Percentiles rank a stretch among this genome's conserved stretches.
Evolutionary conservation across 2,329 filamentous ascomycete species (phyloP).

Genomic region (Hypocreales sp.): DNA sequence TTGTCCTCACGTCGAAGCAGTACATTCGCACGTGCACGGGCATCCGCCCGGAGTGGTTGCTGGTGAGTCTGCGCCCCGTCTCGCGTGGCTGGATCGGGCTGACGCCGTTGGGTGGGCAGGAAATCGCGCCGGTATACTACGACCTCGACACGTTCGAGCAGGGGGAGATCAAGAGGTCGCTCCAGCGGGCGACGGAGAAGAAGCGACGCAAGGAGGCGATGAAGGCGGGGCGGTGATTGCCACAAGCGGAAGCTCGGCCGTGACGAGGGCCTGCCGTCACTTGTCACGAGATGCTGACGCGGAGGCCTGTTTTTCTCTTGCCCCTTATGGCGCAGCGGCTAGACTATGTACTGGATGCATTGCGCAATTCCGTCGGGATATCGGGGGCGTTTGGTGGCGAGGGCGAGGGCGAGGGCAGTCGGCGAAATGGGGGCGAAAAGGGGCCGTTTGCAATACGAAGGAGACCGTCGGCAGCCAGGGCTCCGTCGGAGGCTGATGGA

Average conservation of each 20-base stretch:
- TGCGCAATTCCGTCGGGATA: too few species aligned
- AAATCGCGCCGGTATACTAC: constrained; percentile 89
- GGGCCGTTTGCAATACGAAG: too few species aligned
- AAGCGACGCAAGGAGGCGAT: constrained; percentile 43
- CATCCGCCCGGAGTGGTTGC: constrained; percentile 83
- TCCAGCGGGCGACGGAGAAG: constrained; percentile 42
- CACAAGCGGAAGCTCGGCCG: background rate
- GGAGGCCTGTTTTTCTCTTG: too few species aligned
- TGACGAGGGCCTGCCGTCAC: too few species aligned
- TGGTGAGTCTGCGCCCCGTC: constrained; percentile 40
- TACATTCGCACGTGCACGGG: constrained; percentile 91
- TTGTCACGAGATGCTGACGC: background rate
- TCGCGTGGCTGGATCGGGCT: background rate
- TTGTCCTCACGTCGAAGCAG: constrained; percentile 94
- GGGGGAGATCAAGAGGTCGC: constrained; percentile 65
- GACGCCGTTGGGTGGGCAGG: constrained; percentile 29
- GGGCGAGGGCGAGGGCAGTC: too few species aligned
- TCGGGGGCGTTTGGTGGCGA: too few species aligned
- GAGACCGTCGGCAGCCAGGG: too few species aligned
- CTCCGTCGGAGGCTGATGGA: too few species aligned
- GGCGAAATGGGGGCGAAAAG: too few species aligned
- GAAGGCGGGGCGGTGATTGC: constrained; percentile 27
- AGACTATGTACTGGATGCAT: too few species aligned
- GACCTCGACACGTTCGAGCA: constrained; percentile 71
- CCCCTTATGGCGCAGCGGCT: too few species aligned